Evolutionary conservation across 1,139 yeast genomes (phyloP), one percentile per base, ranked within the genome.

Genomic region (Kurtzmaniella natalensis): DNA sequence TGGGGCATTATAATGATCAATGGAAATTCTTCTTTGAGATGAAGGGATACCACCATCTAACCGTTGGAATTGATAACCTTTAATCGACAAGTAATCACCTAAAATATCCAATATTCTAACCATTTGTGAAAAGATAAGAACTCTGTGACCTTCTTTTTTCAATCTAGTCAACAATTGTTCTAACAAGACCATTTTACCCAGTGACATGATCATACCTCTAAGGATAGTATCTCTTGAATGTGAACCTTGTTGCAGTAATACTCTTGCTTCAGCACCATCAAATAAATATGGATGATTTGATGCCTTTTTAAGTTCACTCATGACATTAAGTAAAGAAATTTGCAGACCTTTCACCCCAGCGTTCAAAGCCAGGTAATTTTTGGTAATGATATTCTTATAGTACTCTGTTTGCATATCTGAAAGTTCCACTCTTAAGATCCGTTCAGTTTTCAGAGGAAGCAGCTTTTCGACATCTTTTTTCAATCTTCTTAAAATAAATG

Each of bases 381-480:
- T 83, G 15, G 97, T 86, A 41, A 92, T 74, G 45, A 94, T 88
- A 58, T 92, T 94, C 49, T 88, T 84, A 63, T 94, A 92, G 57
- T 92, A 94, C 39, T 87, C 92, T 0, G 97, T 92, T 61, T 92
- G 99, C 52, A 87, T 70, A 53, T 94, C 98, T 1, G 96, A 86
- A 45, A 92, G 68, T 57, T 92, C 99, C 10, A 94, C 98, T 51
- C 98, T 77, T 46, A 94, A 67, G 43, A 94, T 94, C 47, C 97
- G 76, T 61, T 92, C 98, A 0, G 96, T 81, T 55, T 92, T 92
- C 1, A 95, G 83, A 2, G 98, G 98, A 44, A 92, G 68, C 1
- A 96, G 87, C 54, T 89, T 92, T 55, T 94, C 98, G 9, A 94
- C 99, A 62, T 92, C 98, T 56, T 94, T 94, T 57, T 92, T 92